These are phyloP conservation scores for Solanum chacoense DNA, from an alignment of 305 asterid genomes.

Conservation along the genomic window DNA sequence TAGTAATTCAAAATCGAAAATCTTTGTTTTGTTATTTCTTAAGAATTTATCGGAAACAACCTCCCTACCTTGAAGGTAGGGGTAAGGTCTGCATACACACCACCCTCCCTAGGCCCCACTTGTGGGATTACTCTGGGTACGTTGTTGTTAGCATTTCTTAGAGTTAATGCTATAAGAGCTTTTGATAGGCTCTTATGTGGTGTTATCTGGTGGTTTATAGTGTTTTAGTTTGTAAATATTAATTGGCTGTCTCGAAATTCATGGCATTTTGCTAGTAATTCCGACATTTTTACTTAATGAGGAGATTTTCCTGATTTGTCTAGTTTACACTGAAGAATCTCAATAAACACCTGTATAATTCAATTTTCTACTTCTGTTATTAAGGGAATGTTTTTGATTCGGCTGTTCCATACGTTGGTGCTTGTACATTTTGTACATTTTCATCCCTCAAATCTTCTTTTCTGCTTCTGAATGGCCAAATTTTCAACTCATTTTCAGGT, in stretches of 20 bases:
- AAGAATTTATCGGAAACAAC: neutral
- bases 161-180: neutral
- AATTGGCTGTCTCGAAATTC: neutral
- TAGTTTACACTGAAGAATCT: neutral
- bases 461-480: neutral
- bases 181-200: neutral
- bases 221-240: neutral
- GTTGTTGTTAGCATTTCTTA: neutral
- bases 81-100: neutral
- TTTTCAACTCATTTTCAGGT: constrained; percentile 35
- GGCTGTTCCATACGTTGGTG: neutral
- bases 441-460: neutral
- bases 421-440: neutral
- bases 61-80: neutral
- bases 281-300: neutral
- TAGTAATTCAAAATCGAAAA: neutral
- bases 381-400: neutral
- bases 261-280: neutral
- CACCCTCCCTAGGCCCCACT: neutral
- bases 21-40: neutral
- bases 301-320: neutral
- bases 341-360: neutral
- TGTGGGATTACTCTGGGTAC: neutral
- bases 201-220: neutral
- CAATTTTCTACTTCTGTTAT: neutral